Evolutionary conservation across 768 basidiomycete genomes (phyloP).

Genomic region (Albatrellus ellisii): DNA sequence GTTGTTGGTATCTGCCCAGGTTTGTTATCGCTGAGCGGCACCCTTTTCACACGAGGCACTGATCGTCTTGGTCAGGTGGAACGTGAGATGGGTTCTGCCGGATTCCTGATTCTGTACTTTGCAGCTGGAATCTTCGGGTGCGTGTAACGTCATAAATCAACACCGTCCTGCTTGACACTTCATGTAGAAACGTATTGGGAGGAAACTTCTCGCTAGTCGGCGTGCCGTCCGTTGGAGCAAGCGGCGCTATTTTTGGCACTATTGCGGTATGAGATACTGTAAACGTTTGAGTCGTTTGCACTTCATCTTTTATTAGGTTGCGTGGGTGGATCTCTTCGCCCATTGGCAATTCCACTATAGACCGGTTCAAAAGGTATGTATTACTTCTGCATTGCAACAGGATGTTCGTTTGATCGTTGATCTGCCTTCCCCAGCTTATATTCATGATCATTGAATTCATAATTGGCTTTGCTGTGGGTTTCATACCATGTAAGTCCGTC

Average conservation of each 20-base stretch:
- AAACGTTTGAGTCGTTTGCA: slow-evolving; percentile 2
- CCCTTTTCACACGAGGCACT: background rate
- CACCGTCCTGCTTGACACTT: background rate
- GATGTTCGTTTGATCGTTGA: background rate
- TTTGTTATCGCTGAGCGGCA: slow-evolving; percentile 15
- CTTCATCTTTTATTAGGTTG: slow-evolving; percentile 29
- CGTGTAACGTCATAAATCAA: slow-evolving; percentile 7
- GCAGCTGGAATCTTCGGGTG: slow-evolving; percentile 90
- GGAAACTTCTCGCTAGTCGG: slow-evolving; percentile 90
- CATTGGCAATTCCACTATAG: slow-evolving; percentile 87
- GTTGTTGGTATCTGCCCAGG: slow-evolving; percentile 65
- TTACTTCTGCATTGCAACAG: background rate
- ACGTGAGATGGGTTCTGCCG: slow-evolving; percentile 79
- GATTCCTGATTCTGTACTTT: slow-evolving; percentile 79
- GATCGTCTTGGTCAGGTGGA: slow-evolving; percentile 47
- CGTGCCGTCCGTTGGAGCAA: slow-evolving; percentile 81
- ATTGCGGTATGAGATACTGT: slow-evolving; percentile 46
- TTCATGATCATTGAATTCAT: slow-evolving; percentile 81
- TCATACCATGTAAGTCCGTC: slow-evolving; percentile 58
- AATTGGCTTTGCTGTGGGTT: slow-evolving; percentile 76
- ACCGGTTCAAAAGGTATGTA: slow-evolving; percentile 61
- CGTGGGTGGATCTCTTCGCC: slow-evolving; percentile 81
- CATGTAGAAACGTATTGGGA: slow-evolving; percentile 64
- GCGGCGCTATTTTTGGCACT: slow-evolving; percentile 86
- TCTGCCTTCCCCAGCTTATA: slow-evolving; percentile 38